A percentile compares a stretch with the other conserved stretches of the same genome.
Conservation (phyloP, 177 flowering plant species). For the Vitis hybrid region DNA sequence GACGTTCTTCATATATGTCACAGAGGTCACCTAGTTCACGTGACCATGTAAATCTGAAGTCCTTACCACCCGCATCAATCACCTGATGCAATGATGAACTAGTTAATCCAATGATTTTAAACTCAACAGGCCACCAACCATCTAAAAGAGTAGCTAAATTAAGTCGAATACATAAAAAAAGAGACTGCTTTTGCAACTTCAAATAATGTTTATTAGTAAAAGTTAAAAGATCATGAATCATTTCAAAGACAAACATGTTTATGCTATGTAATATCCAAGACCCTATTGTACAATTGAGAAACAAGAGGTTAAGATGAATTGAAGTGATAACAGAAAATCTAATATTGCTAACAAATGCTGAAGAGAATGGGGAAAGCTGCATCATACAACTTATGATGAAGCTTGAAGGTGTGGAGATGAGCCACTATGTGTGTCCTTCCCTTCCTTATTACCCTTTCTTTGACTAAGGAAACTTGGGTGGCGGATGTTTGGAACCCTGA, state of each 20-base stretch:
- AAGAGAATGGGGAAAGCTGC: too few relatives aligned
- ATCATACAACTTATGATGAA: too few relatives aligned
- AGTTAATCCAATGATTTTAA: neutral
- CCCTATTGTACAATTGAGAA: too few relatives aligned
- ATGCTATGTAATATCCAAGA: neutral
- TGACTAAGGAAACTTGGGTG: too few relatives aligned
- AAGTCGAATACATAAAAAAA: neutral
- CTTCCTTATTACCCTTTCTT: too few relatives aligned
- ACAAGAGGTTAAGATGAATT: too few relatives aligned
- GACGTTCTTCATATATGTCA: slow-evolving; percentile 92
- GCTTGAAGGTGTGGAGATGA: too few relatives aligned
- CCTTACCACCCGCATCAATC: slow-evolving; percentile 92
- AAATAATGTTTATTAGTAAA: neutral
- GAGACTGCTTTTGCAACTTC: neutral
- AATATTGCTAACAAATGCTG: too few relatives aligned
- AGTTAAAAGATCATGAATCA: neutral
- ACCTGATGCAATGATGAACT: slow-evolving; percentile 43
- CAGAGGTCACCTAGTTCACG: slow-evolving; percentile 74
- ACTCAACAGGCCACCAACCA: neutral
- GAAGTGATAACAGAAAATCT: too few relatives aligned
- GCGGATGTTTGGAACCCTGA: too few relatives aligned
- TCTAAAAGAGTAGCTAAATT: neutral
- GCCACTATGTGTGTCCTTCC: too few relatives aligned
- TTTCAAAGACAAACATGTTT: neutral
- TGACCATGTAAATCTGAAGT: slow-evolving; percentile 92